A percentile compares a stretch with the other conserved stretches of the same genome.
Evolutionary conservation across 371 early-diverging fungal species (phyloP).

Genomic region (Choanephora cucurbitarum): DNA sequence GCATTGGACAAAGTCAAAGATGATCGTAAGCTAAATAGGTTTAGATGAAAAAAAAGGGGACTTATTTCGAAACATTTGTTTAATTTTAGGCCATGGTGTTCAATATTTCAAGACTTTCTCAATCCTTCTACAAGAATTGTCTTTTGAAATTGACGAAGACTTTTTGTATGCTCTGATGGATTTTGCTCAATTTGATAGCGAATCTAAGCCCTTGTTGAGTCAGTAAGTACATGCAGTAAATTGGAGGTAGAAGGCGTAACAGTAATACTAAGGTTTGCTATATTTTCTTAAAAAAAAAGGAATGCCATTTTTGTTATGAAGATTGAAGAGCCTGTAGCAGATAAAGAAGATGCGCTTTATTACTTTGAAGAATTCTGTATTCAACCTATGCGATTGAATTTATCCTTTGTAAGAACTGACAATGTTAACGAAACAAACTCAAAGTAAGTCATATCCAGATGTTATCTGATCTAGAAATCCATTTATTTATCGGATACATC

Average conservation of each 20-base stretch:
- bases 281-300: slow-evolving; percentile 10
- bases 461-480: neutral
- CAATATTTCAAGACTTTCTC: slow-evolving; percentile 81
- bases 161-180: slow-evolving; percentile 75
- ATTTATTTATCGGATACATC: slow-evolving; percentile 14
- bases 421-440: slow-evolving; percentile 40
- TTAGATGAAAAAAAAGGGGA: too few species aligned
- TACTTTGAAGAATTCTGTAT: slow-evolving; percentile 89
- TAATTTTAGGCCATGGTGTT: slow-evolving; percentile 70
- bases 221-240: slow-evolving; percentile 15
- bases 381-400: slow-evolving; percentile 84
- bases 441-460: slow-evolving; percentile 21
- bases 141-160: slow-evolving; percentile 86
- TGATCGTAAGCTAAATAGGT: slow-evolving; percentile 40
- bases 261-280: neutral
- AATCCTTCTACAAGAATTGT: slow-evolving; percentile 82
- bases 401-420: slow-evolving; percentile 81
- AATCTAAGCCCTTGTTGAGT: slow-evolving; percentile 13
- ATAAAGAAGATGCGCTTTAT: slow-evolving; percentile 62
- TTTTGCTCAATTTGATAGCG: slow-evolving; percentile 68
- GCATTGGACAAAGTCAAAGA: slow-evolving; percentile 75
- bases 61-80: too few species aligned
- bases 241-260: too few species aligned
- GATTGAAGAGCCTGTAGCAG: slow-evolving; percentile 56
- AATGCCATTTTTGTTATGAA: slow-evolving; percentile 36